Percentiles rank a stretch among this genome's conserved stretches.
phyloP scores from a whole-genome alignment of 768 basidiomycete genomes.

The Suillus brevipes region DNA sequence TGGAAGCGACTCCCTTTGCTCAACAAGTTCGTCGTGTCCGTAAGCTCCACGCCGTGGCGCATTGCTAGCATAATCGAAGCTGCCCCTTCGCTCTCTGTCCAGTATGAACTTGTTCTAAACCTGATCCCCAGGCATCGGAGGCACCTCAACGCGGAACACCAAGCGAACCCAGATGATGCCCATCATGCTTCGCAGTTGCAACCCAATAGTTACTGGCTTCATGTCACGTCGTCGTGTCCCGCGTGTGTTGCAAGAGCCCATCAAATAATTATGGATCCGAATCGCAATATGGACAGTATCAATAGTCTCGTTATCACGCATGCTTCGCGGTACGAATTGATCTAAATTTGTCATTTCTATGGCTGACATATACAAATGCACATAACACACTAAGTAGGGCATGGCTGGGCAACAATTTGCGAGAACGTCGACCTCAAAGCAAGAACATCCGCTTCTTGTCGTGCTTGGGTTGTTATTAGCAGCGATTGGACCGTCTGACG shows the following conservation, averaged over 20 bases:
- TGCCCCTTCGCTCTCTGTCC: background rate
- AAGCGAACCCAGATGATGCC: background rate
- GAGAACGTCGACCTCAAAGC: background rate
- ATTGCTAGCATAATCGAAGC: background rate
- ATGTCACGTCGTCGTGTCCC: background rate
- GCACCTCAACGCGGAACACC: background rate
- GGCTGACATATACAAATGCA: background rate
- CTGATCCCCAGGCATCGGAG: background rate
- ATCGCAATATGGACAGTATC: background rate
- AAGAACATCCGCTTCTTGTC: background rate
- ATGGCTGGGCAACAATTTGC: background rate
- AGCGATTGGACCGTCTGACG: slow-evolving; percentile 1
- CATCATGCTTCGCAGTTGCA: background rate
- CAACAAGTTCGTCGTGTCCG: background rate
- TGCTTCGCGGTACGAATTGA: background rate
- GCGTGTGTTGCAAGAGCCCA: background rate
- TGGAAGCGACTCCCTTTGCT: background rate
- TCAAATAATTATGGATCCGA: background rate
- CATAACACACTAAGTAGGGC: background rate
- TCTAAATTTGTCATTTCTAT: background rate
- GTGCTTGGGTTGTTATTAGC: background rate
- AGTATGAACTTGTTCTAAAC: background rate
- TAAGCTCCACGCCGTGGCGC: background rate
- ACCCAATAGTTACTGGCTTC: background rate
- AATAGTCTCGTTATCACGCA: background rate